Conservation (phyloP, 2,329 filamentous ascomycete genomes). For the Dothiorella sarmentorum region DNA sequence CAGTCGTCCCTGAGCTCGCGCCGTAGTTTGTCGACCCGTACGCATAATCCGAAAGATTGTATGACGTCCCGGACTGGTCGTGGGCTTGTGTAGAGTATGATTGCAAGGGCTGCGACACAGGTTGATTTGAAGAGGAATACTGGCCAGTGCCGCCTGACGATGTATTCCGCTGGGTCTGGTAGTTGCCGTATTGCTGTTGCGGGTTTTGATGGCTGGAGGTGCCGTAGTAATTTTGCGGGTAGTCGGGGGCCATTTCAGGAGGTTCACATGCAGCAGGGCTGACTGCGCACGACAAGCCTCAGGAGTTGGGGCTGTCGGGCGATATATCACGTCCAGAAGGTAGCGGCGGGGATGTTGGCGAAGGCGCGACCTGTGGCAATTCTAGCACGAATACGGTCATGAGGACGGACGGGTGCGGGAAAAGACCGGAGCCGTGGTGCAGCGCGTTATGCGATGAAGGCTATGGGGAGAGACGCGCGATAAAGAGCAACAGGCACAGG, state of each 20-base stretch:
- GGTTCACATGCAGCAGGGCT: too few species aligned
- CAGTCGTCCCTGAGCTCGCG: not conserved
- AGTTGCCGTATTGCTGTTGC: not conserved
- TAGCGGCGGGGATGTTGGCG: not conserved
- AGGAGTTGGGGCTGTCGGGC: not conserved
- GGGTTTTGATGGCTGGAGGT: not conserved
- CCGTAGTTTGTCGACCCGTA: slow-evolving; percentile 15
- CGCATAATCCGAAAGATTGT: slow-evolving; percentile 9
- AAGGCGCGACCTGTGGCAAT: not conserved
- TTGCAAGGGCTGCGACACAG: not conserved
- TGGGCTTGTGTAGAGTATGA: slow-evolving; percentile 1
- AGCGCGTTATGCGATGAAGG: not conserved
- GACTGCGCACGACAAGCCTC: too few species aligned
- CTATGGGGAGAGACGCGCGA: not conserved
- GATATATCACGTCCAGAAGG: not conserved
- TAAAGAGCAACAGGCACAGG: not conserved
- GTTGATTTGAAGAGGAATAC: not conserved
- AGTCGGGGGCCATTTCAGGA: slow-evolving; percentile 9
- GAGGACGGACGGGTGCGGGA: not conserved
- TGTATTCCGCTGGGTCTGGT: not conserved
- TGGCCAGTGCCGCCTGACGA: not conserved
- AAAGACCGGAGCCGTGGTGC: not conserved
- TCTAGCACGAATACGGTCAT: not conserved
- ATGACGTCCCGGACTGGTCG: not conserved
- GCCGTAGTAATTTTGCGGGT: slow-evolving; percentile 9